Base-by-base conservation (phyloP, 805 yeast genomes). In the Blastobotrys muscicola region DNA sequence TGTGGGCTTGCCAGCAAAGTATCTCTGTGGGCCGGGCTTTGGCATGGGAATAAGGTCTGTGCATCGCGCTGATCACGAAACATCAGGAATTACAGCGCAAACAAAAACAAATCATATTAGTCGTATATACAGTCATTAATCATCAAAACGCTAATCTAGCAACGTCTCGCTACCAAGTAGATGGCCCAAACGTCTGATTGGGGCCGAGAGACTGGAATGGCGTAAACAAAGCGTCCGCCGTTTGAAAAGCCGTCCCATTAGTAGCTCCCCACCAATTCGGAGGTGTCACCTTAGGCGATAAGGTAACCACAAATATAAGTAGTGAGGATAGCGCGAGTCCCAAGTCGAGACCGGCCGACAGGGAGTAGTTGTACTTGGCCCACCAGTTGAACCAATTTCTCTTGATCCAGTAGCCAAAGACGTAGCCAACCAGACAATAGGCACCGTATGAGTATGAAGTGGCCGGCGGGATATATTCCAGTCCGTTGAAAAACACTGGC, bases 391-490 rank as follows among this genome's bases (percentile, higher is more conserved):
- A 65, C 62, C 75, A 78, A 46, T 68, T 66, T 40, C 74, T 68
- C 47, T 76, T 76, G 45, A 81, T 62, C 53, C 68, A 67, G 60
- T 70, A 76, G 65, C 76, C 77, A 64, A 80, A 81, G 3, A 68
- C 41, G 49, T 69, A 70, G 4, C 84, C 82, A 34, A 75, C 67
- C 31, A 67, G 57, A 48, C 78, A 72, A 64, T 72, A 80, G 6
- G 76, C 61, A 29, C 74, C 70, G 59, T 78, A 79, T 58, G 78
- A 79, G 59, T 78, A 80, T 26, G 83, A 78, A 3, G 86, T 78
- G 33, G 84, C 81, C 35, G 90, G 89, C 11, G 90, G 89, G 52
- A 80, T 75, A 51, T 70, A 68, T 37, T 79, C 80, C n/a, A 74
- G 61, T 5, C 76, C 72, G 13, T 71, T 66, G 53, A 83, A 71